Base-by-base conservation (phyloP, 192 early-diverging fungal genomes). In the Coemansia sp. region DNA sequence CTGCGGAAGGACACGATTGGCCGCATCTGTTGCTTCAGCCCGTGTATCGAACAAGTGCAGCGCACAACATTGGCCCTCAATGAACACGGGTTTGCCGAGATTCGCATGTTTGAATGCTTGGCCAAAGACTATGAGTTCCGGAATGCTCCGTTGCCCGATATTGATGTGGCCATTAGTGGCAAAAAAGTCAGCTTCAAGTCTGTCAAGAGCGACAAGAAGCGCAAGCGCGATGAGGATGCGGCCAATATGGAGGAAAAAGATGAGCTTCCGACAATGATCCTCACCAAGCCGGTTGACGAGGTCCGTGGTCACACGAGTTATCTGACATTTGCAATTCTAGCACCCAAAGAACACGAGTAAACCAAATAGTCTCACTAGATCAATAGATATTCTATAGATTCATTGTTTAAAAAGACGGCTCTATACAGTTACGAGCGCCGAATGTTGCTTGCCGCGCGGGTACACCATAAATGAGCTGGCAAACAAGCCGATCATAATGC, bases 31-130 rank as follows among this genome's bases (percentile, higher is more conserved):
- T 90, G 89, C 47, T 98, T 98, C 72, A 94, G 92, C 64, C 96
- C 96, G 3, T 96, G 94, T 57, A 93, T 97, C 43, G 96, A 98
- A 70, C 96, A 98, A 72, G 94, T 98, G 27, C 86, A 90, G 56
- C 80, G 84, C 48, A 94, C 94, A 10, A 88, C 88, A 4, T 66
- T 80, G 23, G 89, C 88, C 19, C 74, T 98, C 58, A 85, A 89
- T 22, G 88, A 94, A 39, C 78, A 90, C 56, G 91, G 92, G 4
- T 98, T 96, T 77, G 83, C 90, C n/a, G 91, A 92, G 84, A 91
- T 95, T 17, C 82, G 85, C 25, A 97, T 98, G 96, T 95, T 86
- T 65, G 96, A 98, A 68, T 91, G 90, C n/a, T 81, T 98, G 53
- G 82, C 87, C n/a, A 87, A 91, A 27, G 82, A 87, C 58, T 85